Conservation (phyloP, 345 rosid genomes). For the Camelina neglecta region DNA sequence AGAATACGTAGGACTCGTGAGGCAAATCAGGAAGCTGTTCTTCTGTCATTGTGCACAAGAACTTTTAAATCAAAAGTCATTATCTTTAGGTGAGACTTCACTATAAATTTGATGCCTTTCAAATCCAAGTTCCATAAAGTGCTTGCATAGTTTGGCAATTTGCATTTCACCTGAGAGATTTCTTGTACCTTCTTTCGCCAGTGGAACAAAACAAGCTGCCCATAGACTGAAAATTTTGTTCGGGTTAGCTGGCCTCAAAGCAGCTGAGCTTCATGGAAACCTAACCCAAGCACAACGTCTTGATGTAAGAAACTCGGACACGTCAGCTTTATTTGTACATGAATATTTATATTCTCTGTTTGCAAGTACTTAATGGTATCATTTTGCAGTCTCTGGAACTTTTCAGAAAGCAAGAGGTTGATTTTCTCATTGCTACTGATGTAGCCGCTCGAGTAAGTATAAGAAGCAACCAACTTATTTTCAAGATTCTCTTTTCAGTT, state of each 20-base stretch:
- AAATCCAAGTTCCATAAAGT: neutral
- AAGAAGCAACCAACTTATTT: neutral
- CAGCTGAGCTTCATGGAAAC: constrained; percentile 98
- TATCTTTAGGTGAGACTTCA: constrained; percentile 73
- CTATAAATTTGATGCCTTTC: constrained; percentile 10
- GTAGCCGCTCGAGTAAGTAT: constrained; percentile 94
- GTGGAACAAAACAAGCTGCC: constrained; percentile 97
- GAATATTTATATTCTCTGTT: neutral
- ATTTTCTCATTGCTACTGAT: constrained; percentile 93
- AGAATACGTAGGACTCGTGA: constrained; percentile 83
- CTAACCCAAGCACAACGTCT: constrained; percentile 97
- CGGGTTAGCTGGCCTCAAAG: constrained; percentile 81
- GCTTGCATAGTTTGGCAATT: constrained; percentile 21
- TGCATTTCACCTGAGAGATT: constrained; percentile 20
- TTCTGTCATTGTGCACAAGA: constrained; percentile 88
- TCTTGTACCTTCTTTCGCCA: constrained; percentile 44
- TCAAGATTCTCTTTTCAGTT: constrained; percentile 11
- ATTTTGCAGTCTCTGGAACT: constrained; percentile 79
- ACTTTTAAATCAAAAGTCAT: constrained; percentile 85
- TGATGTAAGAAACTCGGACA: constrained; percentile 64
- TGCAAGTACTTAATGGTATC: constrained; percentile 33
- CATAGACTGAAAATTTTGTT: constrained; percentile 94
- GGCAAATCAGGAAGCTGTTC: constrained; percentile 92
- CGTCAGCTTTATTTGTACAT: constrained; percentile 14
- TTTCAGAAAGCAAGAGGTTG: constrained; percentile 90